Evolutionary conservation across 139 green algal genomes (phyloP), one percentile per base, ranked within the genome.

Genomic region (Marvania coccoides): DNA sequence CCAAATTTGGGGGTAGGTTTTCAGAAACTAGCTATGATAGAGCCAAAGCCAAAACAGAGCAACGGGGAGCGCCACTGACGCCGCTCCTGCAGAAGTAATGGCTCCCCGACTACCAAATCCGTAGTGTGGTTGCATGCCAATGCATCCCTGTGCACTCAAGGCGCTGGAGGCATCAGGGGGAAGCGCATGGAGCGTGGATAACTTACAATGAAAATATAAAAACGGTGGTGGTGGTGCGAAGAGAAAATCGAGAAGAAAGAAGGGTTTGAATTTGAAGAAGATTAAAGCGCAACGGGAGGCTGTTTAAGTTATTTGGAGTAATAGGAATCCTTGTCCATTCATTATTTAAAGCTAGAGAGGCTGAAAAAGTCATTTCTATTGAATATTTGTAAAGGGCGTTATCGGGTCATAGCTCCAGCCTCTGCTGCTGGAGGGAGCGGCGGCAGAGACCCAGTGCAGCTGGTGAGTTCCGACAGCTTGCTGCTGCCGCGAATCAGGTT

Each of bases 401-500:
- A n/a, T n/a, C n/a, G n/a, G n/a, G n/a, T 61, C 54, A 51, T 9
- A 13, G 10, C 47, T 57, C 26, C 47, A 26, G 29, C 29, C 29
- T 26, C 47, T 57, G 47, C 26, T 57, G 29, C 29, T 26, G 29
- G 47, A 57, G 8, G 47, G 29, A 26, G 10, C 29, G 47, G 29
- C 26, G 26, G 47, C 47, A 46, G 47, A 46, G 29, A 26, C 47
- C 26, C 29, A 46, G 47, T 26, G 29, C 13, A 46, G 47, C 29
- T 57, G 26, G 26, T 26, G 47, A 57, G 29, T 46, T 26, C 29
- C 10, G 47, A 57, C 29, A 46, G 8, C 47, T 8, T 12, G 29
- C 29, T 57, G 29, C 47, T 57, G 35, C 54, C 31, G 6, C 42
- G 47, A 6, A 42, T 1, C 13, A 84, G 42, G 35, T 88, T 88